These are phyloP conservation scores for Zygotorulaspora danielsina DNA, from an alignment of 805 yeast species.

Conservation along the genomic window DNA sequence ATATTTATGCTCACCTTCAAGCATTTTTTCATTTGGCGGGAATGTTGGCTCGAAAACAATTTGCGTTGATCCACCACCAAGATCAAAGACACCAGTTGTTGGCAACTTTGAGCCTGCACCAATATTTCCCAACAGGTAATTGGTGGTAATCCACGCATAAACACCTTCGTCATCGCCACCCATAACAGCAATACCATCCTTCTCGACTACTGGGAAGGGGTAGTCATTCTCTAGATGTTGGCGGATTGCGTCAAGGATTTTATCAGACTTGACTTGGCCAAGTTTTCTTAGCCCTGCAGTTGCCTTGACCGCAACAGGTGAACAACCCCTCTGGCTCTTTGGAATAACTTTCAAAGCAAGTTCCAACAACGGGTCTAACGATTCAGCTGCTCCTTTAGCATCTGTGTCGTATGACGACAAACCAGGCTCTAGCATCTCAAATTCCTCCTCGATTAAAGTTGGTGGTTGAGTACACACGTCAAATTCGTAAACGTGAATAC, in stretches of 20 bases:
- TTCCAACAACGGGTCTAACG: conserved; percentile 76
- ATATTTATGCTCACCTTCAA: conserved; percentile 86
- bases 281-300: conserved; percentile 92
- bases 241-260: conserved; percentile 73
- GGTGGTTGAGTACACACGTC: conserved; percentile 87
- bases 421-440: conserved; percentile 90
- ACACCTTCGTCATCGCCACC: conserved; percentile 97
- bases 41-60: conserved; percentile 95
- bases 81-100: conserved; percentile 95
- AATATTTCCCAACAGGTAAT: conserved; percentile 88
- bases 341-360: conserved; percentile 79
- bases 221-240: conserved; percentile 68
- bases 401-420: conserved; percentile 80
- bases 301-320: conserved; percentile 96
- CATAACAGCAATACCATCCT: conserved; percentile 88
- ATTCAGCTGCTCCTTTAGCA: conserved; percentile 79
- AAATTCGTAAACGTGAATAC: conserved; percentile 91
- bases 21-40: conserved; percentile 55
- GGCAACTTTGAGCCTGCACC: conserved; percentile 68
- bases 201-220: conserved; percentile 88
- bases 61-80: conserved; percentile 98
- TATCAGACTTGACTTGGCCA: conserved; percentile 68
- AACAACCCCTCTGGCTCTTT: conserved; percentile 61
- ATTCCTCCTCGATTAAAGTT: conserved; percentile 67
- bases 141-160: conserved; percentile 97